phyloP scores from a whole-genome alignment of 768 basidiomycete genomes.

The Baorangia bicolor region DNA sequence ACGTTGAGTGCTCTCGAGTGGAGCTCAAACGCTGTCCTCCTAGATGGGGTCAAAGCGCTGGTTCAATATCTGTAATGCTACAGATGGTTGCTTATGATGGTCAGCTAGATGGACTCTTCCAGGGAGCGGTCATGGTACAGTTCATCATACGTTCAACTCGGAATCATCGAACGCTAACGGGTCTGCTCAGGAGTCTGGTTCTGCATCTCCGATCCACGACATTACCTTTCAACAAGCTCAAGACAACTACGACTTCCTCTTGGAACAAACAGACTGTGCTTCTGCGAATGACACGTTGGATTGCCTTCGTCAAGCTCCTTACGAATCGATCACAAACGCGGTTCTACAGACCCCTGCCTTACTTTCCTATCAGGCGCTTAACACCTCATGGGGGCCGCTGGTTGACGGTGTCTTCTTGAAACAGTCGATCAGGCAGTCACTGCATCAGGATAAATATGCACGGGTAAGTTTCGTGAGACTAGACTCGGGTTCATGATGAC shows the following conservation, averaged over 20 bases:
- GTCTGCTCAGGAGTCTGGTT: constrained; percentile 14
- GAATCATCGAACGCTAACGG: neutral
- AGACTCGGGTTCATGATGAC: too few relatives aligned
- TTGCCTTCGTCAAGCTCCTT: too few relatives aligned
- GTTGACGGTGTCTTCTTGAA: constrained; percentile 9
- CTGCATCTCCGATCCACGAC: neutral
- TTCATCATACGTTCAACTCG: too few relatives aligned
- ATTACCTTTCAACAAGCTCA: constrained; percentile 6
- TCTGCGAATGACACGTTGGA: constrained; percentile 9
- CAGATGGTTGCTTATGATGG: too few relatives aligned
- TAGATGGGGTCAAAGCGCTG: too few relatives aligned
- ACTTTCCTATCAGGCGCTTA: constrained; percentile 13
- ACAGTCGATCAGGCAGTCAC: neutral
- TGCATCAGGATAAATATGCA: constrained; percentile 32
- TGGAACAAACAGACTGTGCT: constrained; percentile 11
- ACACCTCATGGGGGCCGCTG: constrained; percentile 10
- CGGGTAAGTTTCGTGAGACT: constrained; percentile 11
- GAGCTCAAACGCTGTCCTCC: neutral
- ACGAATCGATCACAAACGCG: constrained; percentile 8
- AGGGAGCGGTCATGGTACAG: constrained; percentile 18
- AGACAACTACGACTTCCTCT: constrained; percentile 17
- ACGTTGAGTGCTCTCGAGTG: neutral
- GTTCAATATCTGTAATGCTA: too few relatives aligned
- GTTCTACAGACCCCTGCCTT: constrained; percentile 6
- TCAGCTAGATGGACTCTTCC: constrained; percentile 21